Evolutionary conservation across 768 basidiomycete genomes (phyloP).

Genomic region (Cystoderma amianthinum): DNA sequence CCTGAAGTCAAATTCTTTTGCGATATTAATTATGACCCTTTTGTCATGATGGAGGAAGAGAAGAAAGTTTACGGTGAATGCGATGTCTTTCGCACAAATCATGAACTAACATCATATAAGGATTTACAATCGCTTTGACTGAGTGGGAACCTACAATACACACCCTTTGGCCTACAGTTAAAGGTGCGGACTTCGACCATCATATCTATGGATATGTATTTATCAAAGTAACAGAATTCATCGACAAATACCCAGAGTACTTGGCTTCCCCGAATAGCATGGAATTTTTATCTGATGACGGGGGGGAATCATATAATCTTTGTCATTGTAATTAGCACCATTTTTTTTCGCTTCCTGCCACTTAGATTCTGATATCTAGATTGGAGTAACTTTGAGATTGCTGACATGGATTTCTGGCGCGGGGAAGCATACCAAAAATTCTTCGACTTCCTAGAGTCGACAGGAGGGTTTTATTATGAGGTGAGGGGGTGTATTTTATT

Average conservation of each 20-base stretch:
- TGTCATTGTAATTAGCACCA: slow-evolving; percentile 60
- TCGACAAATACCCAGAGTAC: slow-evolving; percentile 52
- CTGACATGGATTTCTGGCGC: slow-evolving; percentile 85
- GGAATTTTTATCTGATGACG: slow-evolving; percentile 66
- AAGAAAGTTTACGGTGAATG: slow-evolving; percentile 36
- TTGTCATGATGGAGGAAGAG: slow-evolving; percentile 71
- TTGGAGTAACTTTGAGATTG: slow-evolving; percentile 94
- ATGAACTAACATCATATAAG: slow-evolving; percentile 22
- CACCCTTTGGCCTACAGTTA: slow-evolving; percentile 70
- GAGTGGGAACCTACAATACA: slow-evolving; percentile 80
- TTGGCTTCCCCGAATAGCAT: slow-evolving; percentile 62
- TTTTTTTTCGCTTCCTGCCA: neutral
- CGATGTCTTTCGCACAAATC: neutral
- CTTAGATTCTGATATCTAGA: slow-evolving; percentile 32
- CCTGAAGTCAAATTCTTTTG: slow-evolving; percentile 75
- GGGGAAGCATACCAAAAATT: slow-evolving; percentile 76
- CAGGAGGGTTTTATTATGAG: slow-evolving; percentile 92
- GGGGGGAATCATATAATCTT: slow-evolving; percentile 58
- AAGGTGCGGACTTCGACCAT: slow-evolving; percentile 33
- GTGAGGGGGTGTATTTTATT: slow-evolving; percentile 26
- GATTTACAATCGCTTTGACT: slow-evolving; percentile 72
- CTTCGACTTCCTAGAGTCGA: slow-evolving; percentile 74
- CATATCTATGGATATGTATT: slow-evolving; percentile 1
- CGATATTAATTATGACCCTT: slow-evolving; percentile 76
- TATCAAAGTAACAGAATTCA: slow-evolving; percentile 50